Evolutionary conservation across 352 stramenopile species (phyloP).

Genomic region (Phytophthora chlamydospora): DNA sequence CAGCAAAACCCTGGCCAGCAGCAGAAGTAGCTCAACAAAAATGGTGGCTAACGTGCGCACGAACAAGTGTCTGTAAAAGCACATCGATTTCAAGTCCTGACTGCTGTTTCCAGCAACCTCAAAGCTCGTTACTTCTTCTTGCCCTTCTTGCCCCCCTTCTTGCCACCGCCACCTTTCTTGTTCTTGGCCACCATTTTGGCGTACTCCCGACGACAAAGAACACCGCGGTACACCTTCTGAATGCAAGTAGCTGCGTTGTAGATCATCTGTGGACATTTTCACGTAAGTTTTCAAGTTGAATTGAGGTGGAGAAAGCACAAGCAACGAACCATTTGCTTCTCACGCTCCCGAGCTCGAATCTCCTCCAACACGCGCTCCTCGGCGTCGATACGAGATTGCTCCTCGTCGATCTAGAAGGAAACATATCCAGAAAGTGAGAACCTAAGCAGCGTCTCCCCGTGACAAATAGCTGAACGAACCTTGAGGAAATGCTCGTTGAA

Average conservation of each 20-base stretch:
- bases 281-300: not conserved
- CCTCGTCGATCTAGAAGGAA: constrained; percentile 66
- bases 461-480: constrained; percentile 22
- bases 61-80: constrained; percentile 11
- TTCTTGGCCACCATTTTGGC: constrained; percentile 82
- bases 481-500: constrained; percentile 88
- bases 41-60: constrained; percentile 3
- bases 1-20: constrained; percentile 15
- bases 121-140: constrained; percentile 31
- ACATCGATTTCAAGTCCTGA: constrained; percentile 8
- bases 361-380: constrained; percentile 79
- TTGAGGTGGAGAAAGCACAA: not conserved
- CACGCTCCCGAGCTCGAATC: constrained; percentile 69
- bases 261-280: constrained; percentile 51
- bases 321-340: constrained; percentile 70
- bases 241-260: constrained; percentile 74
- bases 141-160: constrained; percentile 51
- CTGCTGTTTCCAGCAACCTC: not conserved
- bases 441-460: too few relatives aligned
- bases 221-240: constrained; percentile 83
- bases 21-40: constrained; percentile 20
- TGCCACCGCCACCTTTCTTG: constrained; percentile 75
- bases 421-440: not conserved
- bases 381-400: constrained; percentile 83
- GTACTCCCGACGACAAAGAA: constrained; percentile 68